Evolutionary conservation across 2,329 filamentous ascomycete genomes (phyloP), one percentile per base, ranked within the genome.

Genomic region (Exophiala sp.): DNA sequence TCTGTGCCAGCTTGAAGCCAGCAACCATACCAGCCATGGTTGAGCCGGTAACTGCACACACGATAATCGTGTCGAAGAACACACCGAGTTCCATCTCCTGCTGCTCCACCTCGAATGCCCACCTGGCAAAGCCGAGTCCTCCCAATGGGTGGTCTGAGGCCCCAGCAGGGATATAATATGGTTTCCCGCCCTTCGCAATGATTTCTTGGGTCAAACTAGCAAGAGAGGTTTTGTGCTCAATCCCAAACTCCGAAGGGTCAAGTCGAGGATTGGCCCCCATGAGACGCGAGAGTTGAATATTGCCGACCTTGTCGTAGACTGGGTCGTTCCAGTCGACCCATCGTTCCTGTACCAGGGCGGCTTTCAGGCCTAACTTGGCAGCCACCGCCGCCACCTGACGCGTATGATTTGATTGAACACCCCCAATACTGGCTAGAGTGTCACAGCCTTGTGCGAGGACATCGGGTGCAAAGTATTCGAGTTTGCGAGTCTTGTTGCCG

Each of bases 1-100:
- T 72, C 66, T 83, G 72, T 2, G 76, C 68, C 19, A 85, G 70
- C 68, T 85, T 85, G 65, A 86, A 86, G 0, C 85, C 85, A 0
- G 83, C 83, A 7, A 88, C 73, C 73, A 88, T 84, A 7, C 85
- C 85, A 0, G 79, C 84, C 63, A 85, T 75, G 1, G 84, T 87
- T 4, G 77, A 81, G 2, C 84, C 85, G 0, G 83, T 86, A 1
- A 86, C 84, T 14, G 80, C 81, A 63, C 83, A 86, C 7, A 85
- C 83, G 46, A 87, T 67, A 6, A 87, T 62, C 1, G 77, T 81
- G 60, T 85, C 81, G 64, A 85, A 87, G 64, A 83, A 83, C 9
- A 85, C 61, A 0, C 79, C 81, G 21, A 79, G 57, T 55, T 76
- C 70, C 54, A 70, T 68, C 66, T 87, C 83, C 66, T 87, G 83